Evolutionary conservation across 305 asterid genomes (phyloP), one percentile per base, ranked within the genome.

Genomic region (Fraxinus xanthoxyloides): DNA sequence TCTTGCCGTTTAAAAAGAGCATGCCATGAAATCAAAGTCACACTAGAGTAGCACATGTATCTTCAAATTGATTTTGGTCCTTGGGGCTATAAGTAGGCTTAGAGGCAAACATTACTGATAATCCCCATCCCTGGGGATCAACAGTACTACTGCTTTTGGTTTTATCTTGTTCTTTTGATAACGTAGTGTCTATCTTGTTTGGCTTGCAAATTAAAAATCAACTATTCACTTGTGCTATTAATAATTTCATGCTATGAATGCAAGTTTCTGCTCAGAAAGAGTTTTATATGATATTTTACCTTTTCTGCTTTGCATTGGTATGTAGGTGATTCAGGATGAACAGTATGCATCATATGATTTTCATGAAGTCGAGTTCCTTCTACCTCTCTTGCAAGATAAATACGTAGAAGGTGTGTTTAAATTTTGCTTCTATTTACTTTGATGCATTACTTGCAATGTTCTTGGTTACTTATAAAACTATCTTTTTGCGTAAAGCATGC

Each of bases 341-440:
- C 92, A 81, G 78, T 84, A 82, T 84, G 88, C 84, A 76, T 84
- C 90, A 23, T 95, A 88, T 80, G 92, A 86, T 80, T 86, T 92
- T 79, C 97, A 93, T 83, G 93, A 92, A 80, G 97, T 97, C 84
- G 98, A 97, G 81, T 91, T 97, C 90, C 98, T 97, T 82, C 87
- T 93, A 75, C 98, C 98, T 79, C 87, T 94, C 82, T 83, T 86
- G 89, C 92, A 93, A 84, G 96, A 97, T 79, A 89, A 84, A 84
- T 88, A 82, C 86, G 73, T 88, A 73, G 96, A 93, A 92, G 98
- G 99, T 97, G 65, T 63, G 89, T 26, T 79, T 73, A 81, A 17
- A 43, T 75, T 67, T 51, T 74, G n/a, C 72, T 80, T 84, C 61
- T 80, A 70, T 75, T 81, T 87, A 65, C 77, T 32, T 46, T 31